Evolutionary conservation across 192 early-diverging fungal species (phyloP).

Genomic region (Umbelopsis ramanniana): DNA sequence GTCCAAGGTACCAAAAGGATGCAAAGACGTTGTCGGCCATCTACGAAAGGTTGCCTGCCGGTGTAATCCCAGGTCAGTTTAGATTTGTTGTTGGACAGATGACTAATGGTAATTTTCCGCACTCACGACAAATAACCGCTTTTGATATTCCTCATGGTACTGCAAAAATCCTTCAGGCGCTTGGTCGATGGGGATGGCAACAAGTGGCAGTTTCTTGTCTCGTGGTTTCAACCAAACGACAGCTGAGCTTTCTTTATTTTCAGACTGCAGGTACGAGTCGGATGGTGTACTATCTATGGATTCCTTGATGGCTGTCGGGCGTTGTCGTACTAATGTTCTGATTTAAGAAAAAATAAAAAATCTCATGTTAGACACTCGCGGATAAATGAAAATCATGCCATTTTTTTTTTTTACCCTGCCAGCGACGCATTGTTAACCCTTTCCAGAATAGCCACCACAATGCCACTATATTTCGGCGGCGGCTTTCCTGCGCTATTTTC

Average conservation of each 20-base stretch:
- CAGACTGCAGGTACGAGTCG: not conserved
- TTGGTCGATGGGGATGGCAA: conserved; percentile 71
- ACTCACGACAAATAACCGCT: conserved; percentile 57
- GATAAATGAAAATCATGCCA: no score
- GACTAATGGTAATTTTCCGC: no score
- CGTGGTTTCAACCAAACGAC: conserved; percentile 81
- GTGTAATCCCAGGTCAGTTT: not conserved
- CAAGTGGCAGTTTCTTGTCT: conserved; percentile 73
- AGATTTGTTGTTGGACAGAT: no score
- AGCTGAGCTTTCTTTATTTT: conserved; percentile 48
- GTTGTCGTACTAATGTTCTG: conserved; percentile 23
- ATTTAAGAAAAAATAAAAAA: not conserved
- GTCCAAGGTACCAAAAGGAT: conserved; percentile 72
- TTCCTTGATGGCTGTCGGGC: conserved; percentile 28
- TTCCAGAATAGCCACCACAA: conserved; percentile 55
- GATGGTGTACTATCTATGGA: conserved; percentile 21
- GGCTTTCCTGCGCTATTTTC: conserved; percentile 44
- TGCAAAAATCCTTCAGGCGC: conserved; percentile 69
- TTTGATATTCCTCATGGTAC: conserved; percentile 56
- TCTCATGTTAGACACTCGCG: not conserved
- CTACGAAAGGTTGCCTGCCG: conserved; percentile 60
- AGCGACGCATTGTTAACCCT: conserved; percentile 47
- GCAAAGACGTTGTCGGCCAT: conserved; percentile 67
- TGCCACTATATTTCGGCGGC: conserved; percentile 55
- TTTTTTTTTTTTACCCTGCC: conserved; percentile 50